A percentile compares a stretch with the other conserved stretches of the same genome.
phyloP scores from a whole-genome alignment of 108 stramenopile genomes.

The Fistulifera solaris region DNA sequence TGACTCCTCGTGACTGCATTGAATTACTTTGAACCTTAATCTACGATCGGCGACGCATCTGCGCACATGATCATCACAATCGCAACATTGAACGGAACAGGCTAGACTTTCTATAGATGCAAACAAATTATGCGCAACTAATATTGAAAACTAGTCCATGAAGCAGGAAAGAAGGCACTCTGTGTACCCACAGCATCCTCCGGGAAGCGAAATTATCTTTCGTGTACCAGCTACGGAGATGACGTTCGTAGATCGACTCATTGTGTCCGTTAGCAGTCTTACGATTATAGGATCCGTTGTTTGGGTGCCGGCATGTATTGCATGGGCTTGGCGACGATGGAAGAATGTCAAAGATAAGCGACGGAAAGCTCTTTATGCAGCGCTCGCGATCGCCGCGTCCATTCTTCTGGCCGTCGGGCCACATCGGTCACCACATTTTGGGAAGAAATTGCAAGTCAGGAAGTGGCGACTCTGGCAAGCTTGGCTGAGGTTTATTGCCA shows the following conservation, averaged over 20 bases:
- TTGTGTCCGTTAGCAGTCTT: conserved; percentile 22
- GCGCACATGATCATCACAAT: no score
- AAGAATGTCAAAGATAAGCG: conserved; percentile 7
- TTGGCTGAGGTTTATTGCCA: conserved; percentile 67
- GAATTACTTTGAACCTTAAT: no score
- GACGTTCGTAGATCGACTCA: conserved; percentile 18
- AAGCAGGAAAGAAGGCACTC: background rate
- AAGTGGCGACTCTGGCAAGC: conserved; percentile 75
- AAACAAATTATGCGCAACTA: no score
- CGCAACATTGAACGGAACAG: no score
- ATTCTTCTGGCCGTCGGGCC: conserved; percentile 29
- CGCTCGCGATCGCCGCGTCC: no score
- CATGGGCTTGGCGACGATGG: conserved; percentile 15
- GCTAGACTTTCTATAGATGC: no score
- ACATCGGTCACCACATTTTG: conserved; percentile 45
- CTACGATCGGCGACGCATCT: no score
- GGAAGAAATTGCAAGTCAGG: conserved; percentile 33
- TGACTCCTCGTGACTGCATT: no score
- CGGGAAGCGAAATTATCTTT: conserved; percentile 20
- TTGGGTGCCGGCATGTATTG: conserved; percentile 35
- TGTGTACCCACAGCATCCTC: conserved; percentile 29
- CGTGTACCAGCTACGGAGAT: conserved; percentile 13
- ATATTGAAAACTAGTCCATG: no score
- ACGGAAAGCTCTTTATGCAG: no score
- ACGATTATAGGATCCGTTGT: conserved; percentile 34